Conservation (phyloP, 2,329 filamentous ascomycete species). For the Elsinoe ampelina region DNA sequence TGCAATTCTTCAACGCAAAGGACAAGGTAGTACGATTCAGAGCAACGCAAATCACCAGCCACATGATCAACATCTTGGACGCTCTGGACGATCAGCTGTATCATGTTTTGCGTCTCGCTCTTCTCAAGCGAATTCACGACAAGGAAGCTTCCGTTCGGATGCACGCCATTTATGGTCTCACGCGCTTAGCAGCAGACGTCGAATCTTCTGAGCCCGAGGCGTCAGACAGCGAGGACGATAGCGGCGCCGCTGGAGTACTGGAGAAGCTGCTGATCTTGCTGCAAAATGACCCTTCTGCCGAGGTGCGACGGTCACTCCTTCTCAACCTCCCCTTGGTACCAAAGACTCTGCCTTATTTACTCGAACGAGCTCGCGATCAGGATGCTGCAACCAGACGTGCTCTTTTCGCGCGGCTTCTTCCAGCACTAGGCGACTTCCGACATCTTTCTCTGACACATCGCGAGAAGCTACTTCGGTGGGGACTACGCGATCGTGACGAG, state of each 20-base stretch:
- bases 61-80: constrained; percentile 86
- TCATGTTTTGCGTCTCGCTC: constrained; percentile 64
- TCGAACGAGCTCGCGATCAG: constrained; percentile 83
- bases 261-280: constrained; percentile 79
- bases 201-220: constrained; percentile 49
- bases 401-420: constrained; percentile 78
- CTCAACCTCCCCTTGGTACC: constrained; percentile 83
- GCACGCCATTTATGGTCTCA: constrained; percentile 85
- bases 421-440: constrained; percentile 84
- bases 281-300: constrained; percentile 88
- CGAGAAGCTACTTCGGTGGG: constrained; percentile 93
- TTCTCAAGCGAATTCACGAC: constrained; percentile 80
- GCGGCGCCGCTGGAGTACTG: constrained; percentile 58
- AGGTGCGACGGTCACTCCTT: constrained; percentile 79
- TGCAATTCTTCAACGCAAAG: constrained; percentile 73
- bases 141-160: constrained; percentile 89
- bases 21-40: constrained; percentile 90
- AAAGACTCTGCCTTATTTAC: constrained; percentile 70
- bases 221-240: constrained; percentile 51
- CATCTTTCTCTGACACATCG: constrained; percentile 88
- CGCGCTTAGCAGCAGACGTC: constrained; percentile 64
- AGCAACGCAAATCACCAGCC: constrained; percentile 78
- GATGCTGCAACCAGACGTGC: constrained; percentile 76
- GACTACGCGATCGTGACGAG: constrained; percentile 85
- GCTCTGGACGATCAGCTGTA: constrained; percentile 89